Evolutionary conservation across 2,329 filamentous ascomycete genomes (phyloP), one percentile per base, ranked within the genome.

Genomic region (Colletotrichum tropicicola): DNA sequence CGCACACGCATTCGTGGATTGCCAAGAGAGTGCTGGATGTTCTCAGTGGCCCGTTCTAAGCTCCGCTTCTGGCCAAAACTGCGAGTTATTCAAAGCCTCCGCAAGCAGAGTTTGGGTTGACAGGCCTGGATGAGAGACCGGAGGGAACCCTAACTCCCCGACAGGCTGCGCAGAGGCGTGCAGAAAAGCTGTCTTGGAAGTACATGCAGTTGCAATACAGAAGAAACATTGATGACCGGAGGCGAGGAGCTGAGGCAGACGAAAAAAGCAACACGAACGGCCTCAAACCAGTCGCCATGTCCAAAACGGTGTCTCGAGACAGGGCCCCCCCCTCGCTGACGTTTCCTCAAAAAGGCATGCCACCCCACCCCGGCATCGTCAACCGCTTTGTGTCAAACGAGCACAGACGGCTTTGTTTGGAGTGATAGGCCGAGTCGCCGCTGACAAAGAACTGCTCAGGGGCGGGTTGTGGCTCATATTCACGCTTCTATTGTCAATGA

Each of bases 1-100:
- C 62, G 15, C 49, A 55, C 23, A 15, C 62, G n/a, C 62, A 65
- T 23, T 65, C 51, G 30, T 65, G 62, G 62, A 56, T 65, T 23
- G 62, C 62, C 37, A 56, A 51, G 12, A n/a, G 47, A 25, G 25
- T 65, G 17, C 12, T 65, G 21, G 37, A 55, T 17, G 44, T 45
- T 10, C 28, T 65, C 8, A 23, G 44, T 15, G 57, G 62, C 13
- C 57, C 57, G 17, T 65, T 62, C 9, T 65, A 23, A 56, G 7
- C 3, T 8, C 25, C 5, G 17, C 6, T 25, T 45, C 13, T 7
- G 44, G 43, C 4, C 17, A 27, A 49, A 5, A 10, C 32, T 37
- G 27, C 28, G n/a, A 19, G 27, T n/a, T 13, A 27, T 32, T 37
- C 28, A 10, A 47, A 37, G 47, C 3, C 25, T 27, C 43, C 35